Conservation (phyloP, 805 yeast species). For the Naumovozyma dairenensis region DNA sequence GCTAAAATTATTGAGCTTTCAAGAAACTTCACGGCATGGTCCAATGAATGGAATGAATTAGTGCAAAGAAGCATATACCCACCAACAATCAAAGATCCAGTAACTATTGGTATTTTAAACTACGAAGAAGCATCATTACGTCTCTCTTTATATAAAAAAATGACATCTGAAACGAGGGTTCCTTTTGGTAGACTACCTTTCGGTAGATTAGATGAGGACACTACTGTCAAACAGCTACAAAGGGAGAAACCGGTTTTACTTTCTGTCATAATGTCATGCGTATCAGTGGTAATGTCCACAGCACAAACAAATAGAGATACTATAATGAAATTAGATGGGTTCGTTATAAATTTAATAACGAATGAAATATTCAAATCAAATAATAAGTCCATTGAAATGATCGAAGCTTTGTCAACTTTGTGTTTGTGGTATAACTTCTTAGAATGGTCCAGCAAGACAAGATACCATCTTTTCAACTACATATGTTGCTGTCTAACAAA, state of each 20-base stretch:
- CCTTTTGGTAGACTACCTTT: conserved; percentile 45
- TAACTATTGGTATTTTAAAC: conserved; percentile 48
- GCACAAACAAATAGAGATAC: conserved; percentile 29
- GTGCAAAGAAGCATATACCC: conserved; percentile 37
- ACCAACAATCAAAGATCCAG: conserved; percentile 40
- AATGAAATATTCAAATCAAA: conserved; percentile 62
- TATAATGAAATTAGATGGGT: conserved; percentile 41
- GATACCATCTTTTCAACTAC: conserved; percentile 60
- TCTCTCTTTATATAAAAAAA: conserved; percentile 38
- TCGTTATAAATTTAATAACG: conserved; percentile 41
- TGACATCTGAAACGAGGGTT: conserved; percentile 35
- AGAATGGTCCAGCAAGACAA: conserved; percentile 68
- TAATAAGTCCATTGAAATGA: conserved; percentile 55
- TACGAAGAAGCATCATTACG: conserved; percentile 49
- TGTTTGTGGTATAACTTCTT: conserved; percentile 79
- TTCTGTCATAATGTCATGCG: conserved; percentile 52
- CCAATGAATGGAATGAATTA: conserved; percentile 37
- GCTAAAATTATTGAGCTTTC: conserved; percentile 34
- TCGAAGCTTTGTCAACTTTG: conserved; percentile 51
- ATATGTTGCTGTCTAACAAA: conserved; percentile 59
- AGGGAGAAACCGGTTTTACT: conserved; percentile 50
- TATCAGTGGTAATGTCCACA: conserved; percentile 36
- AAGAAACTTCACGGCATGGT: conserved; percentile 32
- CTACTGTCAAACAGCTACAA: conserved; percentile 40
- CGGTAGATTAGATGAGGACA: conserved; percentile 40